These are phyloP conservation scores for Russula brevipes DNA, from an alignment of 768 basidiomycete genomes.

Conservation along the genomic window DNA sequence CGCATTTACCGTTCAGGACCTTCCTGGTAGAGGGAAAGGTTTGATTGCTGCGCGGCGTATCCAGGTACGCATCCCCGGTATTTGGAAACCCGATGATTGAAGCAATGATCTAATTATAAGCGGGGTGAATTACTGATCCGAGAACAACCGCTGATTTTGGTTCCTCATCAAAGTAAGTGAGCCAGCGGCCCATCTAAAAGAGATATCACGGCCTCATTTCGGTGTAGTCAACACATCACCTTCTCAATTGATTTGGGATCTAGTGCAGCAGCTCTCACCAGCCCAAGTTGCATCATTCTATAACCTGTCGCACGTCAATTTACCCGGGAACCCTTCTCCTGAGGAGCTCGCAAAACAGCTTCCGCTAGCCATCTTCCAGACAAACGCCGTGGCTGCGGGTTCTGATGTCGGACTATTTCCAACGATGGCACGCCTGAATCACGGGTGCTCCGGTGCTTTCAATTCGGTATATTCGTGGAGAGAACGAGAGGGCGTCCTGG, in stretches of 20 bases:
- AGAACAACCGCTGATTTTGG: conserved; percentile 50
- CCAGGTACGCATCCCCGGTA: conserved; percentile 2
- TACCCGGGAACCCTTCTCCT: conserved; percentile 40
- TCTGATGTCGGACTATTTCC: conserved; percentile 57
- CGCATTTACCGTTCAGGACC: conserved; percentile 13
- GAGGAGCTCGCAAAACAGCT: conserved; percentile 38
- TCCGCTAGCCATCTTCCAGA: conserved; percentile 62
- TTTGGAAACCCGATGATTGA: background rate
- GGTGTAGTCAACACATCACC: conserved; percentile 44
- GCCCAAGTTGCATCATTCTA: conserved; percentile 41
- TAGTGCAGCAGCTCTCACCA: conserved; percentile 34
- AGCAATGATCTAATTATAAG: conserved; percentile 28
- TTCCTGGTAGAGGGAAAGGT: conserved; percentile 23
- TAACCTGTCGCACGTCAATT: conserved; percentile 53
- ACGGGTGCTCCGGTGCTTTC: conserved; percentile 63
- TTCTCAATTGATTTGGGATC: conserved; percentile 37
- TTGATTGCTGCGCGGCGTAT: conserved; percentile 15
- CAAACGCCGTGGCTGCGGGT: conserved; percentile 57
- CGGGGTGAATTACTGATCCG: conserved; percentile 56
- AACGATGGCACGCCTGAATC: conserved; percentile 61
- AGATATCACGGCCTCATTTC: background rate
- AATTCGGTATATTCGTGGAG: conserved; percentile 62
- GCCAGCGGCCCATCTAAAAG: background rate
- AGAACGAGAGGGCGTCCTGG: conserved; percentile 42
- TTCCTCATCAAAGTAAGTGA: conserved; percentile 46